Evolutionary conservation across 1,139 yeast species (phyloP), one percentile per base, ranked within the genome.

Genomic region (Wickerhamomyces sp.): DNA sequence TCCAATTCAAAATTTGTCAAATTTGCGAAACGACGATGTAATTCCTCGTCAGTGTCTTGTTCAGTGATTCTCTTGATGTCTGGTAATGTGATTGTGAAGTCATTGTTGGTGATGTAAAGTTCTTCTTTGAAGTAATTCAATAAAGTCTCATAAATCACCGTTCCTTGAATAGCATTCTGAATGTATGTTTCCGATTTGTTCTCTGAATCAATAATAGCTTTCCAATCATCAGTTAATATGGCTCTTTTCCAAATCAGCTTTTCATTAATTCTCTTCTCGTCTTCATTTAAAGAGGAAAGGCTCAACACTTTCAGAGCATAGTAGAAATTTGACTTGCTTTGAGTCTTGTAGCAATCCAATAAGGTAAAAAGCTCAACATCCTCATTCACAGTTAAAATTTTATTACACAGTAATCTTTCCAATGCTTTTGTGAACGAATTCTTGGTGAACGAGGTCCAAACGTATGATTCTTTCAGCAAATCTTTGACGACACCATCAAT

Each of bases 241-340:
- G 82, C 64, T 40, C 91, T 65, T 47, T 78, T 64, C 91, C 93
- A 83, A 2, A 81, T 61, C 13, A 68, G 51, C 13, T 59, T 57
- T 32, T 59, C 62, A 32, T 61, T 57, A 12, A 59, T 44, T 2
- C 40, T 38, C 27, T 59, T 63, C 25, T 55, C 58, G n/a, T 49
- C 46, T 13, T 53, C 42, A 4, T 56, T 42, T 13, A 55, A 50
- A 24, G 52, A 47, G 8, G 61, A 54, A 21, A 61, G 41, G 18
- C 65, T 58, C 6, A 70, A 39, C 15, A 72, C 46, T 38, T 66
- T 64, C 34, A 74, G 48, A 1, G 78, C 72, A 26, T 62, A 54
- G 37, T 56, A 64, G 40, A 59, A 70, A 39, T 65, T 62, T 7
- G 55, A 50, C 23, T 52, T 50, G 29, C 58, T 51, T n/a, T 51